A percentile compares a stretch with the other conserved stretches of the same genome.
Evolutionary conservation across 192 early-diverging fungal genomes (phyloP).

Genomic region (Coemansia sp.): DNA sequence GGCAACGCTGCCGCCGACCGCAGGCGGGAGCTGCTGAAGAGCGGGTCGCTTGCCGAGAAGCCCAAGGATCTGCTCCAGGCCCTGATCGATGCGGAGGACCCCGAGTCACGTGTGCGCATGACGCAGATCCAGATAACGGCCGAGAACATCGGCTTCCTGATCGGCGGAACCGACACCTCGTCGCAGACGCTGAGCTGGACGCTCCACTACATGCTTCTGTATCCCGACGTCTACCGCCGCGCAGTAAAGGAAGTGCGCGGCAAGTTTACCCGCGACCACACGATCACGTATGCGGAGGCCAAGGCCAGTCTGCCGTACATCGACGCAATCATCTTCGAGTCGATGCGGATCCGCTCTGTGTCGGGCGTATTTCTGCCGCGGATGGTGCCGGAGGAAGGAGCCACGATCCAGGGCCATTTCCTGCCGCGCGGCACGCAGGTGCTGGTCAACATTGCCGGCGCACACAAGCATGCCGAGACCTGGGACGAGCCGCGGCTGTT

Average conservation of each 20-base stretch:
- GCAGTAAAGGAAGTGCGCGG: conserved; percentile 23
- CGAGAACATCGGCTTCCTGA: conserved; percentile 21
- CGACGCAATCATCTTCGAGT: conserved; percentile 42
- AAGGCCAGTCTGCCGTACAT: conserved; percentile 24
- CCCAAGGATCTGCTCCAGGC: conserved; percentile 43
- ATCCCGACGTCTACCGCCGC: conserved; percentile 12
- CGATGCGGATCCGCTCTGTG: conserved; percentile 31
- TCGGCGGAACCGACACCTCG: conserved; percentile 39
- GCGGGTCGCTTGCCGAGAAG: conserved; percentile 1
- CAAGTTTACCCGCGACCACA: conserved; percentile 15
- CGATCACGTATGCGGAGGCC: conserved; percentile 23
- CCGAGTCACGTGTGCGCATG: conserved; percentile 22
- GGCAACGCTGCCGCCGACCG: neutral
- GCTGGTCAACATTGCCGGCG: conserved; percentile 22
- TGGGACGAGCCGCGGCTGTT: conserved; percentile 29
- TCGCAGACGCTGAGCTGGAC: conserved; percentile 35
- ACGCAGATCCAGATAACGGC: conserved; percentile 21
- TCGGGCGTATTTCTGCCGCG: conserved; percentile 24
- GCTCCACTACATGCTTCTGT: conserved; percentile 27
- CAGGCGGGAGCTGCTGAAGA: neutral
- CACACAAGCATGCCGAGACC: conserved; percentile 14
- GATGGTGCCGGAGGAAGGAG: conserved; percentile 30
- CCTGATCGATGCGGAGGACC: conserved; percentile 32
- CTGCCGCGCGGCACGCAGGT: conserved; percentile 31
- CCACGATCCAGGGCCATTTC: conserved; percentile 25